Conservation (phyloP, 768 basidiomycete species). For the Tremella mesenterica region DNA sequence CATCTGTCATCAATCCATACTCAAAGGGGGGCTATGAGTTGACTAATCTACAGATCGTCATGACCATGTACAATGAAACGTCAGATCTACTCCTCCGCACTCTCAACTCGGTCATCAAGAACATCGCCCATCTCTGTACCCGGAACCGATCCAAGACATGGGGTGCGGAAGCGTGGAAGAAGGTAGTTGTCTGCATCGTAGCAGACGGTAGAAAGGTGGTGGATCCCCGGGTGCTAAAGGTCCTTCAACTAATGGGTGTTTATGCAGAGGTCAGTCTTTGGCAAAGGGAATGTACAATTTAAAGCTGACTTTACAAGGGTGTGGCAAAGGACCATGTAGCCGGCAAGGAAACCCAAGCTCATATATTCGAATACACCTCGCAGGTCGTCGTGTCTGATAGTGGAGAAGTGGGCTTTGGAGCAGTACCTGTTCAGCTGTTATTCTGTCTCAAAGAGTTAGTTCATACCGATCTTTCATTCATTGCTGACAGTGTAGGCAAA, state of each 20-base stretch:
- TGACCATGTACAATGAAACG: constrained; percentile 42
- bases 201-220: constrained; percentile 45
- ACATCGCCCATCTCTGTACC: constrained; percentile 45
- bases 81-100: constrained; percentile 37
- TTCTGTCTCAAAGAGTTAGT: constrained; percentile 84
- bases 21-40: constrained; percentile 31
- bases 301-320: constrained; percentile 54
- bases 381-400: constrained; percentile 66
- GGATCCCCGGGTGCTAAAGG: constrained; percentile 61
- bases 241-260: constrained; percentile 61
- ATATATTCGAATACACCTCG: constrained; percentile 56
- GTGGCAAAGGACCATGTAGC: constrained; percentile 79
- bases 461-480: constrained; percentile 7
- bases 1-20: constrained; percentile 66
- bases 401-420: constrained; percentile 57
- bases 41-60: constrained; percentile 25
- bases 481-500: constrained; percentile 13
- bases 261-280: constrained; percentile 10
- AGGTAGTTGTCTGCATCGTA: constrained; percentile 46
- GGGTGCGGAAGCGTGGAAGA: constrained; percentile 46
- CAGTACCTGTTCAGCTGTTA: constrained; percentile 44
- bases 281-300: neutral
- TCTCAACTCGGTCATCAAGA: constrained; percentile 43
- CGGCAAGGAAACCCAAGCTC: constrained; percentile 74
- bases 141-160: constrained; percentile 43